Conservation (phyloP, 805 yeast species). For the Wickerhamiella azyma region DNA sequence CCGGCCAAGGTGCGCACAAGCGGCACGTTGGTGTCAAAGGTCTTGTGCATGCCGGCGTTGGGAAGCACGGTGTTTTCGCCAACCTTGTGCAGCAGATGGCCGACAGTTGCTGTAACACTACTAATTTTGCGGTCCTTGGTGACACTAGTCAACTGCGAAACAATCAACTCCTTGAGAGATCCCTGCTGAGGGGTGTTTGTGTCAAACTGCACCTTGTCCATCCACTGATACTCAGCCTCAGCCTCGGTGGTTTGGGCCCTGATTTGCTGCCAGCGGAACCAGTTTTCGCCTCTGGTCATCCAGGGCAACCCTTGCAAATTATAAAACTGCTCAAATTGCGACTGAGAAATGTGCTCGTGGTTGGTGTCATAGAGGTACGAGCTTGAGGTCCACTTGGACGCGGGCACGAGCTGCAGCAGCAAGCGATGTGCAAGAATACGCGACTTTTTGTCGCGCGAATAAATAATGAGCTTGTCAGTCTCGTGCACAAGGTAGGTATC, state of each 20-base stretch:
- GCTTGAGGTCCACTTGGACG: slow-evolving; percentile 11
- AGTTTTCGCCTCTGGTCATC: slow-evolving; percentile 18
- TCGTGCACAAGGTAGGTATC: slow-evolving; percentile 19
- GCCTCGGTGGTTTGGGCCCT: not conserved
- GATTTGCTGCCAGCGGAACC: slow-evolving; percentile 19
- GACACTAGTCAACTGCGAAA: not conserved
- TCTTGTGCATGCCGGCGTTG: slow-evolving; percentile 12
- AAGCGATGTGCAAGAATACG: slow-evolving; percentile 16
- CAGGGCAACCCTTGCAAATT: slow-evolving; percentile 21
- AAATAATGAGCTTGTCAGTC: slow-evolving; percentile 12
- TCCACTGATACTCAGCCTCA: not conserved
- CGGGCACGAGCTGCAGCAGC: slow-evolving; percentile 10
- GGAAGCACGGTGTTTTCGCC: slow-evolving; percentile 8
- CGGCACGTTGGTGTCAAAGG: slow-evolving; percentile 23
- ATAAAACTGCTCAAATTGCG: slow-evolving; percentile 11
- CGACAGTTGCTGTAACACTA: slow-evolving; percentile 24
- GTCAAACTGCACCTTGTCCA: slow-evolving; percentile 1
- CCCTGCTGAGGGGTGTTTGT: not conserved
- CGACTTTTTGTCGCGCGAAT: slow-evolving; percentile 11
- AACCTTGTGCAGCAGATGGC: slow-evolving; percentile 20
- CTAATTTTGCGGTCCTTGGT: not conserved
- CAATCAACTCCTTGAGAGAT: not conserved
- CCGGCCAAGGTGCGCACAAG: slow-evolving; percentile 17
- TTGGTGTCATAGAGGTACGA: slow-evolving; percentile 13
- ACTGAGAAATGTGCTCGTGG: slow-evolving; percentile 4